Evolutionary conservation across 768 basidiomycete species (phyloP).

Genomic region (Phylloporus sp.): DNA sequence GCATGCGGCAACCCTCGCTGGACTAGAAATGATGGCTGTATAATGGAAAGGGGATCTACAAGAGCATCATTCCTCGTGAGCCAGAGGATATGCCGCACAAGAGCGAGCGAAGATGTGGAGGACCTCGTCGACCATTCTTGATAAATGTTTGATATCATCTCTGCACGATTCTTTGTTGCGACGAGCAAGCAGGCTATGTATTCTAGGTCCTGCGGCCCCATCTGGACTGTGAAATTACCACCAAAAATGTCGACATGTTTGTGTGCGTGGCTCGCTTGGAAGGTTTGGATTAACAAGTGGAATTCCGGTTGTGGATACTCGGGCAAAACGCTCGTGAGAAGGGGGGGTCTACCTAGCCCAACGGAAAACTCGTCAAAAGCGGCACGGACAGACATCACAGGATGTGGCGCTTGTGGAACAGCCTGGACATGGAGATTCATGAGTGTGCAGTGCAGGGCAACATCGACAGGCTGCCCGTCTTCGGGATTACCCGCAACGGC

Average conservation of each 20-base stretch:
- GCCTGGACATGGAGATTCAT: slow-evolving; percentile 15
- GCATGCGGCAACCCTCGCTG: slow-evolving; percentile 67
- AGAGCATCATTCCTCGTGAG: slow-evolving; percentile 47
- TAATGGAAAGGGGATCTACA: slow-evolving; percentile 76
- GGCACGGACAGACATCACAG: background rate
- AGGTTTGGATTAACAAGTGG: slow-evolving; percentile 12
- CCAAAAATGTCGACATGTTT: slow-evolving; percentile 17
- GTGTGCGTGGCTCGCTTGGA: slow-evolving; percentile 16
- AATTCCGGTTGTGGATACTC: slow-evolving; percentile 17
- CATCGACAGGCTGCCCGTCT: slow-evolving; percentile 12
- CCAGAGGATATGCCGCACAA: slow-evolving; percentile 48
- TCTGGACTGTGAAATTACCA: slow-evolving; percentile 20
- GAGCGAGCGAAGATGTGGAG: slow-evolving; percentile 32
- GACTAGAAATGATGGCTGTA: slow-evolving; percentile 79
- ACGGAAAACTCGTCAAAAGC: slow-evolving; percentile 17
- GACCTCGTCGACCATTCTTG: slow-evolving; percentile 30
- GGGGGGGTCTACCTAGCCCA: slow-evolving; percentile 8
- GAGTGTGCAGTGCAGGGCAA: slow-evolving; percentile 16
- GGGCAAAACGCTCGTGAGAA: background rate
- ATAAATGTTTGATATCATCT: slow-evolving; percentile 15
- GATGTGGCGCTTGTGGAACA: background rate
- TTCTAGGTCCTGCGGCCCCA: slow-evolving; percentile 31
- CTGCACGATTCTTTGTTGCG: slow-evolving; percentile 8
- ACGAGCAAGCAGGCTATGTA: slow-evolving; percentile 18
- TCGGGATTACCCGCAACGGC: background rate